A percentile compares a stretch with the other conserved stretches of the same genome.
phyloP scores from a whole-genome alignment of 1,284 basidiomycete genomes.

The Agroathelia rolfsii region DNA sequence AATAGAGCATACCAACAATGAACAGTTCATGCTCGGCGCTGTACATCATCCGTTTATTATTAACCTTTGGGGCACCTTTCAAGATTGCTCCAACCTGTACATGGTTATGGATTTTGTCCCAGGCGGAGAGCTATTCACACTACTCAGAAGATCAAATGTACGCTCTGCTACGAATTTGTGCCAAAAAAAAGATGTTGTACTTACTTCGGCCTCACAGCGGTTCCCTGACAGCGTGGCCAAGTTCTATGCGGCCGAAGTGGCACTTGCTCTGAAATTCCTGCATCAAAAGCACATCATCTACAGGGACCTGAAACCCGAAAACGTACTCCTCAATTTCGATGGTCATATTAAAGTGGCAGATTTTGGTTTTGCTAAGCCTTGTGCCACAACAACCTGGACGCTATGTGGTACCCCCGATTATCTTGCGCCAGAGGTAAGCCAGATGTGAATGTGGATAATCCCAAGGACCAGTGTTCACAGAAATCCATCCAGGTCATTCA shows the following conservation, averaged over 20 bases:
- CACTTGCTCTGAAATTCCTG: conserved; percentile 87
- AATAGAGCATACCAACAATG: conserved; percentile 95
- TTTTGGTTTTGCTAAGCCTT: conserved; percentile 94
- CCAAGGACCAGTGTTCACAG: too few species aligned
- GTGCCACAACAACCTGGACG: conserved; percentile 90
- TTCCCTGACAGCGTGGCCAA: conserved; percentile 99
- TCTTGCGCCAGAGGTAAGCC: conserved; percentile 74
- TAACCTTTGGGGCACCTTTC: conserved; percentile 97
- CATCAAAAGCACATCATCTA: conserved; percentile 92
- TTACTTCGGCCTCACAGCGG: conserved; percentile 39
- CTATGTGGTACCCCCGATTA: conserved; percentile 98
- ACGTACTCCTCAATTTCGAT: conserved; percentile 86
- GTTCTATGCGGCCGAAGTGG: conserved; percentile 98
- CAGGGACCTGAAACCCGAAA: conserved; percentile 96
- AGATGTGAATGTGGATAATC: conserved; percentile 1
- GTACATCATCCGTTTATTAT: conserved; percentile 96
- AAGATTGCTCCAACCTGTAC: conserved; percentile 88
- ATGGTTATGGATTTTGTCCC: conserved; percentile 99
- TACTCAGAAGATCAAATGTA: conserved; percentile 83
- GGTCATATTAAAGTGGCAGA: conserved; percentile 98
- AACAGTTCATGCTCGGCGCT: conserved; percentile 81
- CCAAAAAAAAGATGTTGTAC: conserved; percentile 8
- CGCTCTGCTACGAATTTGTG: conserved; percentile 18
- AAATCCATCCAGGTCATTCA: conserved; percentile 54
- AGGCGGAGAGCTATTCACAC: conserved; percentile 92